Evolutionary conservation across 2,329 filamentous ascomycete genomes (phyloP), one percentile per base, ranked within the genome.

Genomic region (Fusarium napiforme): DNA sequence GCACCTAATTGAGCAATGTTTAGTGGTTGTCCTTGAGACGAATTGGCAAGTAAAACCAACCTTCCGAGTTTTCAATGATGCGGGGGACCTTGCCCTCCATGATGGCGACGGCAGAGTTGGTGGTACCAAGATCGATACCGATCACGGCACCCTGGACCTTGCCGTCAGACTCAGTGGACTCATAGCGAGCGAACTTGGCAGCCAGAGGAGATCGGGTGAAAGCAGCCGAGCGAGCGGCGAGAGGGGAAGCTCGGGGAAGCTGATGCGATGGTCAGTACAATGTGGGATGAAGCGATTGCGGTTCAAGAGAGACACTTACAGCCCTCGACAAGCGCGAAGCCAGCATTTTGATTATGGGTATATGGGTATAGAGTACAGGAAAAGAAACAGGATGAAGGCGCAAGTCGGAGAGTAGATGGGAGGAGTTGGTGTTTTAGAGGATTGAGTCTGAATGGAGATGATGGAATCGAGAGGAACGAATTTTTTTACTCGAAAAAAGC

Each of bases 61-160:
- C 95, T 89, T 98, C 96, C 34, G 95, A 88, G 90, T 98, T 98
- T 87, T 98, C 96, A 83, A 98, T 98, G 83, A 98, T 98, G 86
- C 92, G 94, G 79, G 96, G 94, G 64, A 89, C 86, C 89, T 97
- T 97, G 85, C 96, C 96, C 89, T 98, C 96, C 95, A 98, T 97
- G 76, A 98, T 88, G 81, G 95, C 96, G 71, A 98, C 96, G 64
- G 96, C 96, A 70, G 96, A 98, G 91, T 98, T 98, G 80, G 96
- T 98, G 82, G 96, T 98, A 82, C 96, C 96, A 81, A 98, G 87
- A 89, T 98, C 96, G 83, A 98, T 98, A 92, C 96, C 96, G 81
- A 98, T 98, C 84, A 98, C 96, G 81, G 93, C 87, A 82, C 96
- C 96, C 87, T 96, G 94, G 71, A 98, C 94, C 91, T 98, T 98